These are phyloP conservation scores for Cadophora malorum DNA, from an alignment of 2,329 filamentous ascomycete species.

Conservation along the genomic window DNA sequence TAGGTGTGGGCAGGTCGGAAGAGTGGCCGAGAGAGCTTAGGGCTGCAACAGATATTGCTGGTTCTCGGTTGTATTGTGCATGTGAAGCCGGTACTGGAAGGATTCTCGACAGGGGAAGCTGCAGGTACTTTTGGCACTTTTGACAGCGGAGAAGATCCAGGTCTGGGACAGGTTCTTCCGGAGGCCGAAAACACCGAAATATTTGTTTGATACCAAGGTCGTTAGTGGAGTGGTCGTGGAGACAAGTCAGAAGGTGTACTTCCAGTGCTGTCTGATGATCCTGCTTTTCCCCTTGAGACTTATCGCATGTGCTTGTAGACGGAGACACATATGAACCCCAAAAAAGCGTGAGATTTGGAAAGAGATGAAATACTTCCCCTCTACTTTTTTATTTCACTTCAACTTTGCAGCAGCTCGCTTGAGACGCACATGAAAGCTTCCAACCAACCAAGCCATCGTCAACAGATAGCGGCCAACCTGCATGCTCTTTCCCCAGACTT, in stretches of 20 bases:
- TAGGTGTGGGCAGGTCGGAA: background rate
- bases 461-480: background rate
- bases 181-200: background rate
- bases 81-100: background rate
- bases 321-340: background rate
- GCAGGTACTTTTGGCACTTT: constrained; percentile 4
- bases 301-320: background rate
- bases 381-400: background rate
- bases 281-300: background rate
- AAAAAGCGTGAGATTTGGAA: too few species aligned
- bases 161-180: background rate
- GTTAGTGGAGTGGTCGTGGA: too few species aligned
- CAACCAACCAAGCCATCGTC: background rate
- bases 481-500: constrained; percentile 2
- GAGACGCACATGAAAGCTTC: background rate
- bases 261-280: background rate
- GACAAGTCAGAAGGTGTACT: background rate
- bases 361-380: too few species aligned
- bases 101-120: background rate
- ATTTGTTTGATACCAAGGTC: background rate
- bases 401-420: background rate
- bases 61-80: constrained; percentile 14
- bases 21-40: background rate
- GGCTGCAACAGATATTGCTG: background rate
- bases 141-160: constrained; percentile 1